A percentile compares a stretch with the other conserved stretches of the same genome.
Conservation (phyloP, 2,329 filamentous ascomycete genomes). For the Nemania bipapillata region DNA sequence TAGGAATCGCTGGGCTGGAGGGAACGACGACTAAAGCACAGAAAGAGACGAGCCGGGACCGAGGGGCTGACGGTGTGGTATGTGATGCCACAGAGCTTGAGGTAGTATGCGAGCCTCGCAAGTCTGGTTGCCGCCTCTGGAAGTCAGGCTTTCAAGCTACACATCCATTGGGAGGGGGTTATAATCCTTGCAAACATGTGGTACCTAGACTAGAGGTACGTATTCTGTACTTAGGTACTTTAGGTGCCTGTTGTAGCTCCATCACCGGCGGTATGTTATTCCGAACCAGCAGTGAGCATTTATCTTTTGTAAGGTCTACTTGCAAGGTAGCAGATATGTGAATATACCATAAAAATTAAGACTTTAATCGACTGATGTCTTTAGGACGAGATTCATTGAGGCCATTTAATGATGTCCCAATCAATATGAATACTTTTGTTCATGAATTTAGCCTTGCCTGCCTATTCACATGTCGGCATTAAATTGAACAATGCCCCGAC, state of each 20-base stretch:
- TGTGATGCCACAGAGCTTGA: neutral
- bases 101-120: neutral
- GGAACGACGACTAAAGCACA: neutral
- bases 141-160: constrained; percentile 11
- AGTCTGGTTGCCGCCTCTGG: neutral
- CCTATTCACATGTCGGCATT: neutral
- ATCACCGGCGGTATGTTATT: neutral
- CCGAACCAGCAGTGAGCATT: neutral
- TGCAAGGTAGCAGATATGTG: too few species aligned
- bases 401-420: too few species aligned
- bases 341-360: too few species aligned
- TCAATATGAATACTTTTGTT: too few species aligned
- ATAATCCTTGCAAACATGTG: constrained; percentile 5
- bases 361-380: too few species aligned
- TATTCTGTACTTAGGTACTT: neutral
- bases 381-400: too few species aligned
- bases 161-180: neutral
- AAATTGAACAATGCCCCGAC: neutral
- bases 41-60: neutral
- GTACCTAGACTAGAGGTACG: neutral
- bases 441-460: neutral
- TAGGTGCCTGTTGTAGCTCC: neutral
- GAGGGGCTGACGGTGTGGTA: neutral
- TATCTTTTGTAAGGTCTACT: too few species aligned
- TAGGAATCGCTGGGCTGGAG: neutral